Evolutionary conservation across 306 rosid species (phyloP).

Genomic region (Medicago arabica): DNA sequence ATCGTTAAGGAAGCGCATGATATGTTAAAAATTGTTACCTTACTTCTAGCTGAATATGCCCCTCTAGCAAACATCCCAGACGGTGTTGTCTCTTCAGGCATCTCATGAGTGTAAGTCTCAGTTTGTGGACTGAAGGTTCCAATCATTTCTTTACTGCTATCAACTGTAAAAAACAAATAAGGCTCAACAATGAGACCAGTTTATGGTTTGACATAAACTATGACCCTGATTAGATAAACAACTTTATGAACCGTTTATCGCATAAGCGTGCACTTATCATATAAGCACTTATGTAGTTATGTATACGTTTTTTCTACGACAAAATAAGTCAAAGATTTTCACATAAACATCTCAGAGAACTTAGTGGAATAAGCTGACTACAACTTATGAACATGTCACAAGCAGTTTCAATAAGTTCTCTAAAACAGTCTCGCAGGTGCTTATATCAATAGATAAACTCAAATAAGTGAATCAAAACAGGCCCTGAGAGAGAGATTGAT

Average conservation of each 20-base stretch:
- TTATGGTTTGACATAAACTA: not conserved
- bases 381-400: not conserved
- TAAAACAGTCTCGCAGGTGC: not conserved
- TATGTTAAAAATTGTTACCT: slow-evolving; percentile 51
- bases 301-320: too few species aligned
- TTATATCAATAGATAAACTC: not conserved
- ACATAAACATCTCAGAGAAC: not conserved
- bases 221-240: not conserved
- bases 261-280: too few species aligned
- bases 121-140: slow-evolving; percentile 93
- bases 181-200: slow-evolving; percentile 29
- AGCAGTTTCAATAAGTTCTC: not conserved
- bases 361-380: not conserved
- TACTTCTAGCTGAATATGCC: slow-evolving; percentile 80
- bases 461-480: not conserved
- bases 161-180: slow-evolving; percentile 61
- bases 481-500: not conserved
- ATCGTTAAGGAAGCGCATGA: not conserved
- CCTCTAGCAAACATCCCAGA: slow-evolving; percentile 96
- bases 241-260: not conserved
- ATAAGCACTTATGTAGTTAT: too few species aligned
- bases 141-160: slow-evolving; percentile 83
- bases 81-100: slow-evolving; percentile 93
- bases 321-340: not conserved
- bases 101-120: slow-evolving; percentile 79